phyloP scores from a whole-genome alignment of 352 stramenopile species.

The Globisporangium cederbergense region DNA sequence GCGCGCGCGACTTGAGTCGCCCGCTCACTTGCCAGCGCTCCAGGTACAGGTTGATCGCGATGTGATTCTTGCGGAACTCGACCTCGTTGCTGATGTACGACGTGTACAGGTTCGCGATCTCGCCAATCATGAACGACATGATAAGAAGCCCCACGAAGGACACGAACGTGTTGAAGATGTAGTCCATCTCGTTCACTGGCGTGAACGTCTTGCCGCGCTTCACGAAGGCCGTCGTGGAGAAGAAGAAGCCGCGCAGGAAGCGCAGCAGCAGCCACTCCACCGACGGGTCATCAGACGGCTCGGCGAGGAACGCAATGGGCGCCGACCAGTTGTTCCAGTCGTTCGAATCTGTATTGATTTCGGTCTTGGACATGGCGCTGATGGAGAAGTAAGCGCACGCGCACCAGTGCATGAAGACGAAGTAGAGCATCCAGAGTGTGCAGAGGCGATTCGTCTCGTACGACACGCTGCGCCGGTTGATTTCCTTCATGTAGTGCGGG shows the following conservation, averaged over 20 bases:
- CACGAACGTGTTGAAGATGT: constrained; percentile 41
- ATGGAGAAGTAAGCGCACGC: constrained; percentile 44
- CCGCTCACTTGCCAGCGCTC: constrained; percentile 41
- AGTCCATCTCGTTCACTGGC: constrained; percentile 20
- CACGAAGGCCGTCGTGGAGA: constrained; percentile 34
- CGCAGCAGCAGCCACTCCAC: constrained; percentile 19
- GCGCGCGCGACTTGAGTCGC: constrained; percentile 31
- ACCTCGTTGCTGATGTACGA: constrained; percentile 64
- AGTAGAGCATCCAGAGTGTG: constrained; percentile 37
- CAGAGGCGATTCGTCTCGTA: constrained; percentile 48
- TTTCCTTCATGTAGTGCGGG: constrained; percentile 49
- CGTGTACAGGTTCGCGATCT: constrained; percentile 48
- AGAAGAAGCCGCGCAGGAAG: constrained; percentile 48
- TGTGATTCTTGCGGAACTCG: constrained; percentile 58
- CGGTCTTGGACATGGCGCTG: constrained; percentile 8
- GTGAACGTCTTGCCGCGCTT: constrained; percentile 46
- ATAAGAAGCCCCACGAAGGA: constrained; percentile 37
- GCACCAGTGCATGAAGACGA: constrained; percentile 53
- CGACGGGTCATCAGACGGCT: constrained; percentile 11
- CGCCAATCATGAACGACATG: constrained; percentile 51
- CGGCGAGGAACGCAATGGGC: constrained; percentile 14
- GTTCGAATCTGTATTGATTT: neutral
- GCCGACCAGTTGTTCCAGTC: constrained; percentile 45
- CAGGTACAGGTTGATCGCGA: constrained; percentile 48
- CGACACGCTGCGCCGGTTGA: constrained; percentile 43